Base-by-base conservation (phyloP, 2,329 filamentous ascomycete species). In the Penicillium sp. region DNA sequence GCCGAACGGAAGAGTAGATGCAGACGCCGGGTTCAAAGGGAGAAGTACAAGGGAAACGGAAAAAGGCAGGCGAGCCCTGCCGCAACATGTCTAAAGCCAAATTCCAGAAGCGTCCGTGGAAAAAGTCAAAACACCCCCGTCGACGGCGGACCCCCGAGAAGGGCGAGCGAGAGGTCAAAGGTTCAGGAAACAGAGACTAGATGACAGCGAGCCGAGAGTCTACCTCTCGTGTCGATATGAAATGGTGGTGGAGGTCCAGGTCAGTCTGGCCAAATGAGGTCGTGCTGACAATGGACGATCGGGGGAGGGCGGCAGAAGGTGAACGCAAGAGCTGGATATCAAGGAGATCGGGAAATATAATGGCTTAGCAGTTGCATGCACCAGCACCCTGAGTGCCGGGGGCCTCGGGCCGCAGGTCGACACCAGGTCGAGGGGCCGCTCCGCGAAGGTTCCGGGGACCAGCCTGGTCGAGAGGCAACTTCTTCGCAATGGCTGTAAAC, bases 401-500 rank as follows among this genome's bases (percentile, higher is more conserved):
- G 48, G 83, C 76, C 67, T 86, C 81, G 31, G 81, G 81, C 62
- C 85, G 80, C 58, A 89, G 74, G 70, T 89, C 85, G 33, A 89
- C 86, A 47, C 86, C 86, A 51, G 81, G 78, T 60, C 82, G 77
- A 59, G 81, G 79, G 58, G 81, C 82, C 51, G 82, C 75, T 20
- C 35, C 35, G 63, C 92, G 82, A 69, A 92, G 81, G 72, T 92
- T 92, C 70, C 92, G 85, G 57, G 92, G 90, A n/a, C 92, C 92
- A 45, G 86, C 92, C 75, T 97, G 94, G 69, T 99, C 94, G 63
- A 97, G 86, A 28, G 94, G 94, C 60, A 99, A 81, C 77, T 96
- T 97, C 86, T 92, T 96, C 56, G 94, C 94, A 70, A 99, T 97
- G 52, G 91, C 91, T 38, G 92, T 96, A 76, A 99, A 99, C 47